Percentiles rank a stretch among this genome's conserved stretches.
Evolutionary conservation across 2,329 filamentous ascomycete species (phyloP).

Genomic region (Ceratocystiopsis sp.): DNA sequence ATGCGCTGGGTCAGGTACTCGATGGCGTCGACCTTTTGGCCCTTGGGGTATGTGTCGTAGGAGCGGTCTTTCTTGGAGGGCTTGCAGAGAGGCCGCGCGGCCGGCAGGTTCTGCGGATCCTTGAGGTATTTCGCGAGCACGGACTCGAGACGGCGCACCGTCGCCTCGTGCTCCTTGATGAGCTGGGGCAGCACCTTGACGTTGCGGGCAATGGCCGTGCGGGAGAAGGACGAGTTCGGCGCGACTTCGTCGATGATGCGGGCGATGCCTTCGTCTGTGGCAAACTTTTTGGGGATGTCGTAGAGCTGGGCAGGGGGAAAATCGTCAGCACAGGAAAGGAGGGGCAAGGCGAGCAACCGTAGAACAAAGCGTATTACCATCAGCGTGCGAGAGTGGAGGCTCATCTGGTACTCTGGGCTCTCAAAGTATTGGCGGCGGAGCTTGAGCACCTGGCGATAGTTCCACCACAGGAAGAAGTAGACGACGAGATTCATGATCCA

Average conservation of each 20-base stretch:
- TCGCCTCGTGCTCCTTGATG: conserved; percentile 66
- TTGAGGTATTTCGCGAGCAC: conserved; percentile 81
- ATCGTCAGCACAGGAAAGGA: conserved; percentile 6
- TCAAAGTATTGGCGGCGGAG: conserved; percentile 69
- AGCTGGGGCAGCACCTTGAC: conserved; percentile 77
- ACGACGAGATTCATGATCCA: conserved; percentile 60
- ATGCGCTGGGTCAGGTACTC: conserved; percentile 83
- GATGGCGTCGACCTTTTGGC: conserved; percentile 79
- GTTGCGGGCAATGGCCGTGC: conserved; percentile 74
- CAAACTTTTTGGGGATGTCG: conserved; percentile 61
- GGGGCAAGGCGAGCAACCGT: neutral
- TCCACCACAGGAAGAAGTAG: conserved; percentile 73
- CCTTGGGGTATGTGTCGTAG: conserved; percentile 43
- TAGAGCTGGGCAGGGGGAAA: conserved; percentile 40
- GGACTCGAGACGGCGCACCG: conserved; percentile 67
- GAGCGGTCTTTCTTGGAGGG: conserved; percentile 66
- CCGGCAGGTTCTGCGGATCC: conserved; percentile 64
- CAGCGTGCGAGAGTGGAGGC: conserved; percentile 58
- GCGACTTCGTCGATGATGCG: conserved; percentile 67
- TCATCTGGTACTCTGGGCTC: conserved; percentile 73
- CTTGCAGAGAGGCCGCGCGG: conserved; percentile 59
- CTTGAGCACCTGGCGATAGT: conserved; percentile 57
- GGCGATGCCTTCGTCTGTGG: conserved; percentile 74
- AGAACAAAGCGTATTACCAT: conserved; percentile 30
- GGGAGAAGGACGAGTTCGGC: conserved; percentile 60